phyloP scores from a whole-genome alignment of 192 early-diverging fungal genomes.

The Umbelopsis sp. region DNA sequence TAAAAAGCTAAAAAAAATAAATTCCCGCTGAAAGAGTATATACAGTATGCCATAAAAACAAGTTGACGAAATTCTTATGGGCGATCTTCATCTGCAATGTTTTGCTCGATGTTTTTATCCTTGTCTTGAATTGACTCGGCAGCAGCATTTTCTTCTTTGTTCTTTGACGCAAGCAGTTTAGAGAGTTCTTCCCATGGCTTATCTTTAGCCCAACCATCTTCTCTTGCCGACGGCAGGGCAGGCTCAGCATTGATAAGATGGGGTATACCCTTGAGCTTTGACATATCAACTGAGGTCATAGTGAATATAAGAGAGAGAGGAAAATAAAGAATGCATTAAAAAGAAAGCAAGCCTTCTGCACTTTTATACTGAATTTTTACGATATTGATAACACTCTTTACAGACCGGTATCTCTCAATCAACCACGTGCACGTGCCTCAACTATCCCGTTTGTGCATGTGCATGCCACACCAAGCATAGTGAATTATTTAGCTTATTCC shows the following conservation, averaged over 20 bases:
- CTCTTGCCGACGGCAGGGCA: background rate
- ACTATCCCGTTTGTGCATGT: background rate
- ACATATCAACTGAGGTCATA: constrained; percentile 14
- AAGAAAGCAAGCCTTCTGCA: background rate
- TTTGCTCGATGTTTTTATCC: background rate
- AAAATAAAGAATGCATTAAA: background rate
- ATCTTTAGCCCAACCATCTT: background rate
- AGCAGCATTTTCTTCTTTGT: too few species aligned
- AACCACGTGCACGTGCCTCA: background rate
- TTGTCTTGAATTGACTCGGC: background rate
- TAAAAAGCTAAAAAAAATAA: too few species aligned
- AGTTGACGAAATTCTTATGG: too few species aligned
- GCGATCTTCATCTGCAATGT: background rate
- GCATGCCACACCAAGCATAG: background rate
- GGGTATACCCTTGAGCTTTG: constrained; percentile 18
- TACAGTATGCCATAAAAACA: too few species aligned
- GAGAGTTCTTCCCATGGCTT: constrained; percentile 21
- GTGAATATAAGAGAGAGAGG: background rate
- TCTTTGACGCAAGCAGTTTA: background rate
- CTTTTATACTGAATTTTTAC: background rate
- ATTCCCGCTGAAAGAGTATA: too few species aligned
- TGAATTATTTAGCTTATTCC: background rate
- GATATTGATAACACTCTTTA: background rate
- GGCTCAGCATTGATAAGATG: constrained; percentile 2
- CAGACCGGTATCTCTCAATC: background rate